phyloP scores from a whole-genome alignment of 176 grass and related monocot species.

The maize (Zea mays) region DNA sequence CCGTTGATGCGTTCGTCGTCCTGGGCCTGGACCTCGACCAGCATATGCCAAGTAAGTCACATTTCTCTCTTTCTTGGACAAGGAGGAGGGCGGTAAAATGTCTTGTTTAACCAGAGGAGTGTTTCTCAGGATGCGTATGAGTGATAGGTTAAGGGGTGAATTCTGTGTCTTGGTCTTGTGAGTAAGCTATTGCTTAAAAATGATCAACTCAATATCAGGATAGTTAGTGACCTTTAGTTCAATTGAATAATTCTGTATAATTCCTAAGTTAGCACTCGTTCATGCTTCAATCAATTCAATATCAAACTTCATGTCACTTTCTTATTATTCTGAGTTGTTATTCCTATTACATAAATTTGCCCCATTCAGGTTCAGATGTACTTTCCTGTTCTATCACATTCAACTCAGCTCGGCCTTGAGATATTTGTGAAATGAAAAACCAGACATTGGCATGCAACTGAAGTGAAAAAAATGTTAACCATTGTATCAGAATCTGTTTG shows the following conservation, averaged over 20 bases:
- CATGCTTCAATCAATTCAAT: constrained; percentile 3
- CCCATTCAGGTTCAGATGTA: neutral
- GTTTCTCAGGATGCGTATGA: neutral
- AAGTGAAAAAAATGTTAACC: neutral
- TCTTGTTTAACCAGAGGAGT: neutral
- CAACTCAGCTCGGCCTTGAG: neutral
- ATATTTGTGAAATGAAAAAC: neutral
- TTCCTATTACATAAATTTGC: neutral
- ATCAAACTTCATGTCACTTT: neutral
- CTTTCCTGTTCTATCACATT: neutral
- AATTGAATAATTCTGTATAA: neutral
- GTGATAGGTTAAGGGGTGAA: neutral
- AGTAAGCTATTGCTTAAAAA: neutral
- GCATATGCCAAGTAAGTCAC: constrained; percentile 34
- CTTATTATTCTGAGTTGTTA: neutral
- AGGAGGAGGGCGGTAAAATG: neutral
- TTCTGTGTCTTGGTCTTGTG: constrained; percentile 2
- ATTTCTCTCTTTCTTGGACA: neutral
- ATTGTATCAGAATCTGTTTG: neutral
- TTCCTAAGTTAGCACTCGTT: neutral
- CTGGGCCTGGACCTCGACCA: constrained; percentile 39
- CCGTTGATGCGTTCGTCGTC: constrained; percentile 39
- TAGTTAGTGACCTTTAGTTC: neutral
- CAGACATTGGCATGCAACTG: neutral
- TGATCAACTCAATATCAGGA: neutral